Evolutionary conservation across 768 basidiomycete genomes (phyloP), one percentile per base, ranked within the genome.

Genomic region (Boletus barrowsii): DNA sequence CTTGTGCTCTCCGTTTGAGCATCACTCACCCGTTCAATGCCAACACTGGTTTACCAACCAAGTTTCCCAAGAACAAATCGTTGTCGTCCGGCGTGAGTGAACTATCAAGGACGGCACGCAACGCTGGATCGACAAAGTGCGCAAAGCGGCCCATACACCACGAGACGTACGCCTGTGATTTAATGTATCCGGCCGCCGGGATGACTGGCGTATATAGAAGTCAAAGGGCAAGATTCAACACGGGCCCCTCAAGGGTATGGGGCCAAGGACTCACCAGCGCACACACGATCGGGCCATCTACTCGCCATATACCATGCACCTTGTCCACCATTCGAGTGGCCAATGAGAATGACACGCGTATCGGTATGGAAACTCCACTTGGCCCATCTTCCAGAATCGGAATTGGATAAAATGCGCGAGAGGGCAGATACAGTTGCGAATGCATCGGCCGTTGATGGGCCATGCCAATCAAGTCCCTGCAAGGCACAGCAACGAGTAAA

Each of bases 301-400:
- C 84, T 79, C 14, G 88, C 83, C 17, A 88, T 64, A 67, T 92
- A 86, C 89, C 91, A 93, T 3, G 86, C 77, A 0, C 93, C 93
- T 69, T 95, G 94, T 13, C 93, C 93, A 29, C 93, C 93, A 67
- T 97, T 97, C 3, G 93, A 95, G 66, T 97, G 93, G 0, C 94
- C 93, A 33, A 93, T 74, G n/a, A 93, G 63, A n/a, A 87, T 72
- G 9, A 83, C 80, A 29, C 74, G 75, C 3, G 77, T 75, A 29
- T 74, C 58, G 0, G 61, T 14, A 30, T 63, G 55, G 41, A 81
- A 75, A 17, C 54, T 59, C 75, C 80, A 81, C 15, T 63, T 37
- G 51, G 68, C 61, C 81, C 80, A 81, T 30, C 54, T 55, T 53
- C 43, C 56, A 4, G 66, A 42, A 22, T 61, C 47, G 15, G 66